These are phyloP conservation scores for Asterella californica DNA, from an alignment of 225 moss, liverwort and hornwort genomes.

Conservation along the genomic window DNA sequence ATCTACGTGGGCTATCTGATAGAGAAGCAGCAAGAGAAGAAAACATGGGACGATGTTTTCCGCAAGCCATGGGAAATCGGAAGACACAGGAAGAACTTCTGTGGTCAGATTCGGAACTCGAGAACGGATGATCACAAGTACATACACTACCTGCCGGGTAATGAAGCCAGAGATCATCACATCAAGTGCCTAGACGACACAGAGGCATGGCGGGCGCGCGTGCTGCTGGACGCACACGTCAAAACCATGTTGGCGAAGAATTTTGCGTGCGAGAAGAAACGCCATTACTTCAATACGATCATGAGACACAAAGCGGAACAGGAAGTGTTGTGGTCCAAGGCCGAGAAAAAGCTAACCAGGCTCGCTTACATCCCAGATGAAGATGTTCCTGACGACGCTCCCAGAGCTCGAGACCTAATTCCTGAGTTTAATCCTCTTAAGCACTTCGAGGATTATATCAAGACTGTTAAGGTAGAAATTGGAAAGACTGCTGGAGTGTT, in stretches of 20 bases:
- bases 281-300: slow-evolving; percentile 26
- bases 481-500: slow-evolving; percentile 28
- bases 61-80: slow-evolving; percentile 41
- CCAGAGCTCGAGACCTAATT: slow-evolving; percentile 35
- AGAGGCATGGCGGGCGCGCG: slow-evolving; percentile 34
- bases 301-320: slow-evolving; percentile 34
- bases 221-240: slow-evolving; percentile 14
- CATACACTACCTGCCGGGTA: slow-evolving; percentile 32
- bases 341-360: slow-evolving; percentile 16
- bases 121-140: slow-evolving; percentile 34
- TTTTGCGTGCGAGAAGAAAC: slow-evolving; percentile 23
- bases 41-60: slow-evolving; percentile 34
- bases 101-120: slow-evolving; percentile 31
- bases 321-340: slow-evolving; percentile 33
- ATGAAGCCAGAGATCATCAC: slow-evolving; percentile 37
- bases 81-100: slow-evolving; percentile 29
- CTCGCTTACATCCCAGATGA: slow-evolving; percentile 22
- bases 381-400: slow-evolving; percentile 11
- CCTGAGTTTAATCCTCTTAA: slow-evolving; percentile 27
- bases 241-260: slow-evolving; percentile 16
- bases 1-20: slow-evolving; percentile 34
- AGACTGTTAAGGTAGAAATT: slow-evolving; percentile 13
- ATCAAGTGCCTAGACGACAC: slow-evolving; percentile 23
- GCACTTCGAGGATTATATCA: slow-evolving; percentile 6
- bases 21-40: slow-evolving; percentile 24